Conservation (phyloP, 768 basidiomycete species). For the Agaricus sinodeliciosus region DNA sequence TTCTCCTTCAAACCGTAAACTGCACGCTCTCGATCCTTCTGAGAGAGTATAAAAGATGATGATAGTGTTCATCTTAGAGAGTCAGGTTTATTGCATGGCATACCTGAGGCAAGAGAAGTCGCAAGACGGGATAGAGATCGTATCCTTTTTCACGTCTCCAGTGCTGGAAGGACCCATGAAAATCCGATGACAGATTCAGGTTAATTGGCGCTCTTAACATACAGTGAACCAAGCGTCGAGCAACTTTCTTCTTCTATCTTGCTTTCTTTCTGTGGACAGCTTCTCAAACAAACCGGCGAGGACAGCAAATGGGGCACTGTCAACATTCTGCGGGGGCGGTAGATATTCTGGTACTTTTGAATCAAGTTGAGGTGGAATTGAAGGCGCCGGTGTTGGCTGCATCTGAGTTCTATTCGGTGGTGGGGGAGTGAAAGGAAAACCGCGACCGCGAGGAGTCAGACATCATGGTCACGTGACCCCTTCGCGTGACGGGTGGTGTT, state of each 20-base stretch:
- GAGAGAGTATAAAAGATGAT: constrained; percentile 2
- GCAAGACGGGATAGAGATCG: constrained; percentile 85
- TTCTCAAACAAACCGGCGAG: constrained; percentile 70
- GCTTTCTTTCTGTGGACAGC: constrained; percentile 65
- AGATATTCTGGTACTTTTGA: constrained; percentile 34
- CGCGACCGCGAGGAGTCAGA: constrained; percentile 5
- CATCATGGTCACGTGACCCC: constrained; percentile 16
- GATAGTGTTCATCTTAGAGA: background rate
- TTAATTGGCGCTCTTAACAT: constrained; percentile 22
- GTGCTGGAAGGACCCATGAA: constrained; percentile 38
- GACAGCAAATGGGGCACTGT: constrained; percentile 64
- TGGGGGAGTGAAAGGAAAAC: background rate
- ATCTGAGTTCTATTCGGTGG: constrained; percentile 23
- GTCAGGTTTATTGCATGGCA: constrained; percentile 8
- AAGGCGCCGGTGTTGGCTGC: constrained; percentile 64
- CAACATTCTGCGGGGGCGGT: constrained; percentile 57
- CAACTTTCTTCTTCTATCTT: constrained; percentile 63
- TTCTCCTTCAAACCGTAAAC: constrained; percentile 95
- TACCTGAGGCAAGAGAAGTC: constrained; percentile 87
- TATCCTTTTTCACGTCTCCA: constrained; percentile 85
- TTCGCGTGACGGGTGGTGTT: constrained; percentile 29
- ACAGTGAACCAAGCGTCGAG: constrained; percentile 80
- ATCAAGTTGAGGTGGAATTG: constrained; percentile 32
- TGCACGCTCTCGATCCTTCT: constrained; percentile 93
- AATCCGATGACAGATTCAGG: background rate